A percentile compares a stretch with the other conserved stretches of the same genome.
These are phyloP conservation scores for Fabrea salina DNA, from an alignment of 169 alveolate genomes.

Conservation along the genomic window DNA sequence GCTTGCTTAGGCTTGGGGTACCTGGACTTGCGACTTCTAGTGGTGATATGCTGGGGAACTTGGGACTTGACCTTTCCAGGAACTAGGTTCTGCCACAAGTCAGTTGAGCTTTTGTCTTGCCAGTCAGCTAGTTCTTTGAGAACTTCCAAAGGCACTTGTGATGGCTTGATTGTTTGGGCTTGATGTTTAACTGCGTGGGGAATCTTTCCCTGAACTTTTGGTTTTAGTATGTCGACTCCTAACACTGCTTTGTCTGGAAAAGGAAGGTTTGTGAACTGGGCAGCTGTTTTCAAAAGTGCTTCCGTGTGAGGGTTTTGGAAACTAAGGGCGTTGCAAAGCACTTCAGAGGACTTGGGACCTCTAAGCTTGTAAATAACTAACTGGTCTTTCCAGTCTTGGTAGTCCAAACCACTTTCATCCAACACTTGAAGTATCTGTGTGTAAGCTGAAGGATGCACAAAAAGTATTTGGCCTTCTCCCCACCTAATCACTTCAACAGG, in stretches of 20 bases:
- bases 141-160: background rate
- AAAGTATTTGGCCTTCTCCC: background rate
- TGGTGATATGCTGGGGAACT: slow-evolving; percentile 27
- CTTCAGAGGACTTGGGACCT: slow-evolving; percentile 12
- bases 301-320: background rate
- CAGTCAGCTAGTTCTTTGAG: background rate
- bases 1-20: background rate
- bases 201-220: background rate
- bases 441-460: slow-evolving; percentile 16
- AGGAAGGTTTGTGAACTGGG: background rate
- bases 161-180: background rate
- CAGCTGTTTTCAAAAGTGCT: background rate
- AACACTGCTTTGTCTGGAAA: background rate
- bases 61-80: background rate
- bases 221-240: background rate
- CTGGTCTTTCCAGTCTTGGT: background rate
- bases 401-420: background rate
- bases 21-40: slow-evolving; percentile 19
- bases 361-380: background rate
- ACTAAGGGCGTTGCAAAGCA: background rate
- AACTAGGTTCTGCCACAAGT: background rate
- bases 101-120: background rate
- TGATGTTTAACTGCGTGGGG: background rate
- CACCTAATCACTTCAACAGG: slow-evolving; percentile 25
- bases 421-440: background rate